Evolutionary conservation across 2,329 filamentous ascomycete species (phyloP).

Genomic region (Penicillium sp.): DNA sequence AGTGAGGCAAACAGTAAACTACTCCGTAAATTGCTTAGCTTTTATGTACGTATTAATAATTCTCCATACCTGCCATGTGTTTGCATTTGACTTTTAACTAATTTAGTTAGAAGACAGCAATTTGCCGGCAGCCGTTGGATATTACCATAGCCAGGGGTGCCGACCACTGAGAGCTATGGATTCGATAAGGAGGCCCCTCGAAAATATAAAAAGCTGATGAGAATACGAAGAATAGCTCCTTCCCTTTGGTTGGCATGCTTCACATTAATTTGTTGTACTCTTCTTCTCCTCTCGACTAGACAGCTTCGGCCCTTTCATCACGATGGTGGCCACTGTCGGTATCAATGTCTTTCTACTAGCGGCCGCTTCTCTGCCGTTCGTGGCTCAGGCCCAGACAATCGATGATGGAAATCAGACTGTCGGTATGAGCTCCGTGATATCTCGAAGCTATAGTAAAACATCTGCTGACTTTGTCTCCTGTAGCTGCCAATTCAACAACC

Average conservation of each 20-base stretch:
- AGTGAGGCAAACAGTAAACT: too few relatives aligned
- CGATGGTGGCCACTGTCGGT: background rate
- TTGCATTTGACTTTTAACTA: too few relatives aligned
- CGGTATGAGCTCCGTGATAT: background rate
- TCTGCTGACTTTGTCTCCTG: background rate
- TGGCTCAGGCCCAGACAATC: background rate
- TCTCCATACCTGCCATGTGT: too few relatives aligned
- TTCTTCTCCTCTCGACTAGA: background rate
- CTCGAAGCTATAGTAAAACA: background rate
- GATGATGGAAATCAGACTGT: background rate
- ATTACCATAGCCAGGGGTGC: too few relatives aligned
- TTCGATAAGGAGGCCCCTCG: background rate
- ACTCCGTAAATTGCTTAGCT: too few relatives aligned
- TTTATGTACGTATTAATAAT: too few relatives aligned
- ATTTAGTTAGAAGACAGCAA: too few relatives aligned
- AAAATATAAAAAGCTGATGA: background rate
- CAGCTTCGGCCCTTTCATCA: background rate
- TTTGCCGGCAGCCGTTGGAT: too few relatives aligned
- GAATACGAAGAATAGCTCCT: background rate
- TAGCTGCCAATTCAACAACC: slow-evolving; percentile 1
- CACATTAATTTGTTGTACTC: background rate
- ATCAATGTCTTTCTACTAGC: background rate
- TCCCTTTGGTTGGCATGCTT: too few relatives aligned
- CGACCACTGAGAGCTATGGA: too few relatives aligned
- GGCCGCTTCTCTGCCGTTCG: background rate